Percentiles rank a stretch among this genome's conserved stretches.
These are phyloP conservation scores for Taphrina pruni DNA, from an alignment of 1,139 yeast genomes.

Conservation along the genomic window DNA sequence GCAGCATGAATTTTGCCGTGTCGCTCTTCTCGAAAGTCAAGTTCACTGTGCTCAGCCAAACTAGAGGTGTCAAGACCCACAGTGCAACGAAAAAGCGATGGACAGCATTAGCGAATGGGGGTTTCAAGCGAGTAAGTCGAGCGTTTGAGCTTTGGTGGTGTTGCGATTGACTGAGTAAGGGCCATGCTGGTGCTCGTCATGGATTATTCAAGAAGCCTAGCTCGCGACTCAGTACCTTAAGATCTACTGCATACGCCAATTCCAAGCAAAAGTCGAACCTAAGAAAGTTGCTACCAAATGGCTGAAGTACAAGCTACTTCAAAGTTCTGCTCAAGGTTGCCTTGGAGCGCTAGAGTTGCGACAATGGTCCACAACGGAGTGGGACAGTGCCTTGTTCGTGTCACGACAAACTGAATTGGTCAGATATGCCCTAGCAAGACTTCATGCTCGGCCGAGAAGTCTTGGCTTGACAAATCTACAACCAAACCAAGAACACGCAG, in stretches of 20 bases:
- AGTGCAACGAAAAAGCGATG: constrained; percentile 42
- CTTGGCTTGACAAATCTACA: too few relatives aligned
- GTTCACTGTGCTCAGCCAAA: constrained; percentile 1
- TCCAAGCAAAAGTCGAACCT: constrained; percentile 23
- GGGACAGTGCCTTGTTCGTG: not conserved
- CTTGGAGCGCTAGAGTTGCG: not conserved
- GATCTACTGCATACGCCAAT: constrained; percentile 28
- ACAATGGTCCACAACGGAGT: too few relatives aligned
- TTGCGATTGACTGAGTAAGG: constrained; percentile 1
- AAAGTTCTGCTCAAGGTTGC: not conserved
- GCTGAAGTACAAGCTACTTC: not conserved
- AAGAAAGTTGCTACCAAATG: constrained; percentile 26
- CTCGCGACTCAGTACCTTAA: constrained; percentile 18
- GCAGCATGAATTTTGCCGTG: not conserved
- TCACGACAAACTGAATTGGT: too few relatives aligned
- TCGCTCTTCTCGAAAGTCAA: constrained; percentile 3
- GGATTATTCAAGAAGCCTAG: constrained; percentile 34
- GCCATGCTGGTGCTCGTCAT: constrained; percentile 35
- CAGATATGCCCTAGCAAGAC: too few relatives aligned
- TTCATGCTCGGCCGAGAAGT: too few relatives aligned
- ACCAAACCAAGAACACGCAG: not conserved
- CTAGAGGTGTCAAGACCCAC: constrained; percentile 40
- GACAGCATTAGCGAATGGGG: constrained; percentile 40
- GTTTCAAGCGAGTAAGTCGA: constrained; percentile 43
- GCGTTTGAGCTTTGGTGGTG: not conserved